Percentiles rank a stretch among this genome's conserved stretches.
Evolutionary conservation across 768 basidiomycete species (phyloP).

Genomic region (Collybia sordida): DNA sequence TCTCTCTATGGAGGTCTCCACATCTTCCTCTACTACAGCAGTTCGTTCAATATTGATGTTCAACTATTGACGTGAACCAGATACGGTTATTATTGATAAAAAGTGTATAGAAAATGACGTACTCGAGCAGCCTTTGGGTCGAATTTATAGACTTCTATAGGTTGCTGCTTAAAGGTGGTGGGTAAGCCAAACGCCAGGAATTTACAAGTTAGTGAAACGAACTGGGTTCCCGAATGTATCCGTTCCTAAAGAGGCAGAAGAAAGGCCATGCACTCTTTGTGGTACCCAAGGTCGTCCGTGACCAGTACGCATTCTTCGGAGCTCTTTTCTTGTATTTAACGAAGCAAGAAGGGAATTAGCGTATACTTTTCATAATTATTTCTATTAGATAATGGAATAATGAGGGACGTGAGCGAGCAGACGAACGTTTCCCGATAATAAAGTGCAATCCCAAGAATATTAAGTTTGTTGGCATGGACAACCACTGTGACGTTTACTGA

Average conservation of each 20-base stretch:
- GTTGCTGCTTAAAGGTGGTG: too few relatives aligned
- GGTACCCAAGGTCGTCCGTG: slow-evolving; percentile 5
- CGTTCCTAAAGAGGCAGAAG: slow-evolving; percentile 2
- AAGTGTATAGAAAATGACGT: not conserved
- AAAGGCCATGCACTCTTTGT: slow-evolving; percentile 1
- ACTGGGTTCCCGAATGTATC: not conserved
- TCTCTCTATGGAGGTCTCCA: not conserved
- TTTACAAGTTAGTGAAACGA: slow-evolving; percentile 1
- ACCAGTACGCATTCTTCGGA: slow-evolving; percentile 19
- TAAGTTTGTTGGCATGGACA: slow-evolving; percentile 39
- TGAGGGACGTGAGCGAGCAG: not conserved
- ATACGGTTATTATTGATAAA: not conserved
- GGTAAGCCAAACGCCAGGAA: not conserved
- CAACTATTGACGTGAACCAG: not conserved
- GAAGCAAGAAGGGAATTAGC: slow-evolving; percentile 34
- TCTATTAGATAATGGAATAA: not conserved
- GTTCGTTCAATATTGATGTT: slow-evolving; percentile 9
- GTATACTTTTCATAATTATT: slow-evolving; percentile 22
- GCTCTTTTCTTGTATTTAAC: slow-evolving; percentile 28
- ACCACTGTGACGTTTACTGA: slow-evolving; percentile 28
- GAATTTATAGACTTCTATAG: not conserved
- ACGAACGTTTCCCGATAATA: slow-evolving; percentile 44
- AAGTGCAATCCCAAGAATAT: slow-evolving; percentile 49
- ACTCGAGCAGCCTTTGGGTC: not conserved
- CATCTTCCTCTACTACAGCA: not conserved